Base-by-base conservation (phyloP, 495 filamentous ascomycete species). In the Neurospora sp. region DNA sequence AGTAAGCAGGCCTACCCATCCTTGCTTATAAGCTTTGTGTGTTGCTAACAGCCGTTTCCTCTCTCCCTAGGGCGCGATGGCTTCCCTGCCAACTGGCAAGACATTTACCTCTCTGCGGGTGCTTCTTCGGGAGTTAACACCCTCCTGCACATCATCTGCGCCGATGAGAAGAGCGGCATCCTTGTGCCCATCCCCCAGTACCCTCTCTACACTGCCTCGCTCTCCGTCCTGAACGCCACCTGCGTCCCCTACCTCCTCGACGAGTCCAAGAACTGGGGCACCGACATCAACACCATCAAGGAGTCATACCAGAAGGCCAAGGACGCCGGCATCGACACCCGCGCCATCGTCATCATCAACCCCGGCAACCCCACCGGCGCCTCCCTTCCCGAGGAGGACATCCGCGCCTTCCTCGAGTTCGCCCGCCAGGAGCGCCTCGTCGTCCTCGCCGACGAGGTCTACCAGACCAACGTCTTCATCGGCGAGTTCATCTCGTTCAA, bases 151-250 rank as follows among this genome's bases (percentile, higher is more conserved):
- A 86, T 96, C 80, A 93, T 99, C 81, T 96, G 94, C 84, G 85
- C 91, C 44, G 84, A 85, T 27, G 89, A 90, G n/a, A 86, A 90
- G 27, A 91, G 92, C 10, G 96, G 96, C 72, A 88, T 99, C 40
- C 88, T 99, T 39, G 91, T 99, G 27, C 96, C 96, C 6, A 98
- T 99, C 74, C 96, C 96, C 9, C 96, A 99, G 82, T 99, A 99
- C 80, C 96, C 96, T 12, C 90, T 99, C 46, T 99, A 99, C 83
- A 98, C 96, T 38, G 96, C 96, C 46, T 97, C 95, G 3, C 88
- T 99, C 71, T 82, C 94, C 31, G 83, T 99, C 18, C 86, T 97
- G 74, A 89, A 97, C 81, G 93, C 96, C 18, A 87, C 87, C 48
- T 93, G 91, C 77, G 96, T 99, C 31, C 94, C 94, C 14, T 99